phyloP scores from a whole-genome alignment of 306 rosid genomes.

The Castanospermum australe region DNA sequence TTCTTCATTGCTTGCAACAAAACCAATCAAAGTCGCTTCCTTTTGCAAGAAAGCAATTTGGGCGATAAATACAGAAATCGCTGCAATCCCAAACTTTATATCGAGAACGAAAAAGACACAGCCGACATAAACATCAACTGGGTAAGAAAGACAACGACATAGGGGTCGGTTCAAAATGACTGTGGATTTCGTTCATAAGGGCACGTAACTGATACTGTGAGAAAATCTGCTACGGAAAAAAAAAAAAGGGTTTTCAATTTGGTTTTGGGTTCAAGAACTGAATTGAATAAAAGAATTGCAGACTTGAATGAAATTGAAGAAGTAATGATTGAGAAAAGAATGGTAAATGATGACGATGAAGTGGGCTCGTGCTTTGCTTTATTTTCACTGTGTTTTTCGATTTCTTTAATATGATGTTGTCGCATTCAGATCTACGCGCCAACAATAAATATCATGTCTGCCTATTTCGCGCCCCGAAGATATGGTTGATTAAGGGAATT shows the following conservation, averaged over 20 bases:
- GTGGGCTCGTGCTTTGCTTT: constrained; percentile 17
- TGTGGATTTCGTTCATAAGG: background rate
- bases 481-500: background rate
- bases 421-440: constrained; percentile 23
- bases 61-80: background rate
- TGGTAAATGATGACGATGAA: constrained; percentile 10
- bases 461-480: constrained; percentile 40
- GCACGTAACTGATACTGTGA: constrained; percentile 11
- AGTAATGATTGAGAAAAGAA: constrained; percentile 33
- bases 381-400: background rate
- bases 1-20: constrained; percentile 39
- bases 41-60: constrained; percentile 30
- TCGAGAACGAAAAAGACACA: constrained; percentile 38
- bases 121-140: constrained; percentile 26
- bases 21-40: constrained; percentile 33
- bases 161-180: constrained; percentile 19
- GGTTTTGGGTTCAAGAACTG: background rate
- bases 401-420: background rate
- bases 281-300: background rate
- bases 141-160: constrained; percentile 18
- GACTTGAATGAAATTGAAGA: background rate
- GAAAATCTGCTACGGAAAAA: background rate
- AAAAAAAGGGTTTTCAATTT: background rate
- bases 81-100: background rate
- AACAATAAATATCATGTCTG: constrained; percentile 12